phyloP scores from a whole-genome alignment of 2,329 filamentous ascomycete species.

The Hymenoscyphus fructigenus region DNA sequence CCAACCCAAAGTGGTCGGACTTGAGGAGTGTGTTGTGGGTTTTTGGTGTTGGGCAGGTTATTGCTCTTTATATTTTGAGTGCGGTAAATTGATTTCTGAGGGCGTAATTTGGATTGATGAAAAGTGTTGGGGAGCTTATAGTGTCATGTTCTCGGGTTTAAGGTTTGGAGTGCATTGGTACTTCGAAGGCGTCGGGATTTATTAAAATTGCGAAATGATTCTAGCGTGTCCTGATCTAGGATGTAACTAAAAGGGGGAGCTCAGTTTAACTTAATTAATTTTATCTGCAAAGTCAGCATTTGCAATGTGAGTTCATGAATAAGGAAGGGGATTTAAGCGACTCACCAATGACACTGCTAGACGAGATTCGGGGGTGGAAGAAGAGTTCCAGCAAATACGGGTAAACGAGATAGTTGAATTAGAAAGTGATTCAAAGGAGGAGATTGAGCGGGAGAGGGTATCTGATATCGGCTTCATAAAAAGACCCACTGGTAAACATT shows the following conservation, averaged over 20 bases:
- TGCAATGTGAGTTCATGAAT: neutral
- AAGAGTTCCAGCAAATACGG: too few species aligned
- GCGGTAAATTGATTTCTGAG: neutral
- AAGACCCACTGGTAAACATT: too few species aligned
- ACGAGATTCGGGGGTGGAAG: too few species aligned
- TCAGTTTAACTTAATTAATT: neutral
- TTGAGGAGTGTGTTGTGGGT: slow-evolving; percentile 6
- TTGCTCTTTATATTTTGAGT: slow-evolving; percentile 1
- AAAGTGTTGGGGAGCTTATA: neutral
- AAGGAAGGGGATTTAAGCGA: neutral
- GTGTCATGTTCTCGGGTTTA: neutral
- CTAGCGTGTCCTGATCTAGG: too few species aligned
- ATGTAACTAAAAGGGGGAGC: too few species aligned
- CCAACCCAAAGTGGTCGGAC: neutral
- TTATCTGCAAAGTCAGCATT: neutral
- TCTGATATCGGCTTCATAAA: too few species aligned
- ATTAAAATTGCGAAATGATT: too few species aligned
- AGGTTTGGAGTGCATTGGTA: neutral
- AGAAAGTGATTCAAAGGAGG: too few species aligned
- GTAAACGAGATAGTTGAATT: too few species aligned
- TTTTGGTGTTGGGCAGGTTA: slow-evolving; percentile 2
- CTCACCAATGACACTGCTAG: too few species aligned
- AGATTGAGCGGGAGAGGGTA: too few species aligned
- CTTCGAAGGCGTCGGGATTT: neutral
- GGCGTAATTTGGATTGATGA: neutral